These are phyloP conservation scores for Starmerella sp. DNA, from an alignment of 805 yeast genomes.

Conservation along the genomic window DNA sequence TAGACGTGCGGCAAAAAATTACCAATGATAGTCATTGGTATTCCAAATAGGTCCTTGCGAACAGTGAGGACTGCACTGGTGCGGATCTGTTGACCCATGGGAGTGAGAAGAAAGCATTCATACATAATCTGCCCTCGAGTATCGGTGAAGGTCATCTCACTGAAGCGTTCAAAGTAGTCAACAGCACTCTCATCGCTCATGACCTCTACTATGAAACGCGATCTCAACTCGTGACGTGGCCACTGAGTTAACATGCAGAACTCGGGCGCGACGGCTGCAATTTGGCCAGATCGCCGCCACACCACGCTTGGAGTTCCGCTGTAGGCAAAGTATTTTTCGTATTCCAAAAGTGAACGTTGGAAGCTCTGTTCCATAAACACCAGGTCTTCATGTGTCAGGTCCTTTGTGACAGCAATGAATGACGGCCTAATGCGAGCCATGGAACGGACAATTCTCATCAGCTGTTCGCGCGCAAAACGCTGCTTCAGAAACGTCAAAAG, in stretches of 20 bases:
- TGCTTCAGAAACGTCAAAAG: conserved; percentile 60
- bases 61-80: conserved; percentile 88
- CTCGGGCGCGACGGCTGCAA: conserved; percentile 90
- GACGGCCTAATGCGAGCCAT: conserved; percentile 88
- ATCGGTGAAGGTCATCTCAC: conserved; percentile 81
- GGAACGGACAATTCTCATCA: conserved; percentile 72
- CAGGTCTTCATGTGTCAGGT: conserved; percentile 79
- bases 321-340: conserved; percentile 69
- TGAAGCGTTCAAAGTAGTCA: conserved; percentile 77
- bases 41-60: conserved; percentile 88
- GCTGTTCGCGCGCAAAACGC: conserved; percentile 56
- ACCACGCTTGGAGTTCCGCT: conserved; percentile 91
- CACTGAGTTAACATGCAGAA: conserved; percentile 87
- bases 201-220: conserved; percentile 42
- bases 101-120: conserved; percentile 60
- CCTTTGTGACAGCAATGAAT: conserved; percentile 83
- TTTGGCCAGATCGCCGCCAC: conserved; percentile 93
- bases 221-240: conserved; percentile 56
- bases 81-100: conserved; percentile 35
- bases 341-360: conserved; percentile 81
- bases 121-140: conserved; percentile 82
- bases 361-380: conserved; percentile 94
- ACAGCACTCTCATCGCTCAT: conserved; percentile 80
- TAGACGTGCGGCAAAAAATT: conserved; percentile 46
- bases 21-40: conserved; percentile 94